phyloP scores from a whole-genome alignment of 2,329 filamentous ascomycete genomes.

The Trichoderma afroharzianum region DNA sequence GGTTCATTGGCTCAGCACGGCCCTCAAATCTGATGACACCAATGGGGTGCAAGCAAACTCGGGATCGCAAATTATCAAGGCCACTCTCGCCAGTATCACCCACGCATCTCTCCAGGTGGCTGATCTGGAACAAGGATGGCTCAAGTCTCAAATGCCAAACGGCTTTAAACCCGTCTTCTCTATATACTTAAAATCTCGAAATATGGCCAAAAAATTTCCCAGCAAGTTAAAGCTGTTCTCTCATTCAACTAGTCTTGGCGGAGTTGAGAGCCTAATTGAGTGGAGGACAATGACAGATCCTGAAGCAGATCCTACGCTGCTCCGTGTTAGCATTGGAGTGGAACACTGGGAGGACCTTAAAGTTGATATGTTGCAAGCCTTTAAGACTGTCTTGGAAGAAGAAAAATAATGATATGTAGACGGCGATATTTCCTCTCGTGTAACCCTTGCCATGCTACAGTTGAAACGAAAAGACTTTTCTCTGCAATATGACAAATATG shows the following conservation, averaged over 20 bases:
- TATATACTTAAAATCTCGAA: conserved; percentile 59
- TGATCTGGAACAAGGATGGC: conserved; percentile 60
- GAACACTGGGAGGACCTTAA: conserved; percentile 83
- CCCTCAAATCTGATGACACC: conserved; percentile 22
- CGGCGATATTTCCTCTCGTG: background rate
- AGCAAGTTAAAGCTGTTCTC: conserved; percentile 80
- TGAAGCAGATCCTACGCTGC: conserved; percentile 64
- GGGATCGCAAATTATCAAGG: background rate
- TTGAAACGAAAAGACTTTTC: background rate
- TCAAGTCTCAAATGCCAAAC: conserved; percentile 82
- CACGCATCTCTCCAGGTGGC: conserved; percentile 29
- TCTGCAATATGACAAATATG: background rate
- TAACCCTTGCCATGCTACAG: background rate
- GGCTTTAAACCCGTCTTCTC: conserved; percentile 89
- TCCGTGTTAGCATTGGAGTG: conserved; percentile 81
- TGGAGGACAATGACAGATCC: conserved; percentile 89
- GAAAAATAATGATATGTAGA: background rate
- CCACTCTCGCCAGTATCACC: background rate
- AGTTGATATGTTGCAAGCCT: conserved; percentile 66
- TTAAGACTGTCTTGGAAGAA: conserved; percentile 48
- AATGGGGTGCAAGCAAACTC: conserved; percentile 64
- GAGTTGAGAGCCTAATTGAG: conserved; percentile 93
- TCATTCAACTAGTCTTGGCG: conserved; percentile 89
- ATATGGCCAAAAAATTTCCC: conserved; percentile 65
- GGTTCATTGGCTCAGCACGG: conserved; percentile 63